Conservation (phyloP, 805 yeast genomes). For the Saturnispora halmiae region DNA sequence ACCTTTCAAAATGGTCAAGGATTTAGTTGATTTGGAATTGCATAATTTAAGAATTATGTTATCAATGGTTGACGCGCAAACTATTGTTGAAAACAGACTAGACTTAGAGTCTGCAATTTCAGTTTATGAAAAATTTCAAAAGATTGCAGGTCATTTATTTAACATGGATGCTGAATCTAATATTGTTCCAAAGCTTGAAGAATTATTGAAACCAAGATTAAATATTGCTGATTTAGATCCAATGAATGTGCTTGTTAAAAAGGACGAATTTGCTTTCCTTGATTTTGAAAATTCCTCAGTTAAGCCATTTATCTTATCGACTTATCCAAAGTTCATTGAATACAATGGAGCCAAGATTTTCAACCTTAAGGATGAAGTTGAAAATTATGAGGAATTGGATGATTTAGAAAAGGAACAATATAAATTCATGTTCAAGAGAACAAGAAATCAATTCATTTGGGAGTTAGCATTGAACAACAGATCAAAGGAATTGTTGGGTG, state of each 20-base stretch:
- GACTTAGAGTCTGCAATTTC: constrained; percentile 40
- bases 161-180: constrained; percentile 38
- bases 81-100: constrained; percentile 33
- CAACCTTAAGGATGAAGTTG: constrained; percentile 64
- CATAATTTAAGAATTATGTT: constrained; percentile 49
- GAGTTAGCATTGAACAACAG: constrained; percentile 63
- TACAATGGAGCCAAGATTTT: constrained; percentile 86
- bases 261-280: constrained; percentile 42
- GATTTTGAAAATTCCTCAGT: constrained; percentile 79
- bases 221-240: constrained; percentile 85
- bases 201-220: constrained; percentile 64
- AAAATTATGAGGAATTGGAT: constrained; percentile 54
- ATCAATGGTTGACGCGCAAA: constrained; percentile 41
- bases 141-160: constrained; percentile 51
- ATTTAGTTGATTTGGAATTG: constrained; percentile 58
- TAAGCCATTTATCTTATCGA: constrained; percentile 73
- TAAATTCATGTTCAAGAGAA: constrained; percentile 77
- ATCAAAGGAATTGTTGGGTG: constrained; percentile 59
- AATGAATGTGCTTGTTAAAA: constrained; percentile 60
- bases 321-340: constrained; percentile 74
- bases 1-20: constrained; percentile 55
- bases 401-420: constrained; percentile 73
- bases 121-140: constrained; percentile 54
- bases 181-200: constrained; percentile 48
- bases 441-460: constrained; percentile 87